Percentiles rank a stretch among this genome's conserved stretches.
Evolutionary conservation across 805 yeast genomes (phyloP).

Genomic region (Wickerhamomyces sydowiorum): DNA sequence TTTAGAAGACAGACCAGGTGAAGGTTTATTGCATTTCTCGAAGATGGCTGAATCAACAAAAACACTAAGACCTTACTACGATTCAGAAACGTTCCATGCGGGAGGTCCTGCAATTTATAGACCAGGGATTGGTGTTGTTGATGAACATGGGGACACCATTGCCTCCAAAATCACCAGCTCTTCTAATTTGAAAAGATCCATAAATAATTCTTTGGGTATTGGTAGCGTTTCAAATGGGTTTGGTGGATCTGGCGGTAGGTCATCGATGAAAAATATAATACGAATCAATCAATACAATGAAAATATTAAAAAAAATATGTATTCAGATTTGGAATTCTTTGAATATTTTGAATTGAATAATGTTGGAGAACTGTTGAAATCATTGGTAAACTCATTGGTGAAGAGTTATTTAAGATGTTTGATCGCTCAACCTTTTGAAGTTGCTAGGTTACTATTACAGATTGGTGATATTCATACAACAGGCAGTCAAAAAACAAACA

Average conservation of each 20-base stretch:
- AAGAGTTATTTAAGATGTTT: slow-evolving; percentile 66
- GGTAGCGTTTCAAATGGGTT: neutral
- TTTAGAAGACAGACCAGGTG: no score
- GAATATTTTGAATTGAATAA: slow-evolving; percentile 61
- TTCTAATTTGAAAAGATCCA: slow-evolving; percentile 11
- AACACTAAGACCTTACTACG: slow-evolving; percentile 59
- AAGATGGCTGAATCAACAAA: slow-evolving; percentile 2
- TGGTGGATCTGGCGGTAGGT: slow-evolving; percentile 5
- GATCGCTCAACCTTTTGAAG: slow-evolving; percentile 84
- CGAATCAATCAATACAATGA: slow-evolving; percentile 18
- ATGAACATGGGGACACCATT: slow-evolving; percentile 34
- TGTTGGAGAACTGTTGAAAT: slow-evolving; percentile 49
- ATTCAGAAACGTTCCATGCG: slow-evolving; percentile 60
- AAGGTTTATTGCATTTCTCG: neutral
- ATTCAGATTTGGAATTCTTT: slow-evolving; percentile 50
- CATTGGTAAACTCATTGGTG: slow-evolving; percentile 54
- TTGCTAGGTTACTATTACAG: slow-evolving; percentile 71
- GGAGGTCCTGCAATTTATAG: slow-evolving; percentile 55
- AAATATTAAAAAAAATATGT: slow-evolving; percentile 21
- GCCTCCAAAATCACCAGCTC: slow-evolving; percentile 32
- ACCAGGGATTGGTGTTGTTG: slow-evolving; percentile 58
- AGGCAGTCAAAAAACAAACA: slow-evolving; percentile 2
- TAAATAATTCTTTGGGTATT: slow-evolving; percentile 8
- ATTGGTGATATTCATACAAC: slow-evolving; percentile 55
- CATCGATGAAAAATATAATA: slow-evolving; percentile 14